Evolutionary conservation across 441 rosid genomes (phyloP).

Genomic region (Raphanus hybrid): DNA sequence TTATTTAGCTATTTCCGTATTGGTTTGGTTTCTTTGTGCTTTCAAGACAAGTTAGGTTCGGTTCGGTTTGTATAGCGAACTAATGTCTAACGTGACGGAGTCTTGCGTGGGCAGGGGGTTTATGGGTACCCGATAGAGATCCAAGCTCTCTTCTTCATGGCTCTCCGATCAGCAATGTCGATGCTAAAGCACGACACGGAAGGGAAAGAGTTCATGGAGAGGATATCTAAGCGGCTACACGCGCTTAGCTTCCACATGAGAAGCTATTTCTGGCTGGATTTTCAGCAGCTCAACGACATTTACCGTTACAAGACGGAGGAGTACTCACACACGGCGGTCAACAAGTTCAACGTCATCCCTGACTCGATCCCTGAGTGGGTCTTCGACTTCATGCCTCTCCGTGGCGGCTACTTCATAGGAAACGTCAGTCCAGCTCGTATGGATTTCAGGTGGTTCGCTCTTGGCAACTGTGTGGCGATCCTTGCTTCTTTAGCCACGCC

Average conservation of each 20-base stretch:
- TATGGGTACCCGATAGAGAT: slow-evolving; percentile 46
- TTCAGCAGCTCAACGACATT: slow-evolving; percentile 44
- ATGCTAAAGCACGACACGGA: slow-evolving; percentile 38
- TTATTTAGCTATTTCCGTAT: background rate
- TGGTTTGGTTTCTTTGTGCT: background rate
- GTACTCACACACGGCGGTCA: slow-evolving; percentile 42
- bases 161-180: slow-evolving; percentile 41
- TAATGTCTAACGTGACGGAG: background rate
- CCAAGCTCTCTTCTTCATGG: slow-evolving; percentile 48
- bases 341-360: slow-evolving; percentile 46
- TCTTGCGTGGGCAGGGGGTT: slow-evolving; percentile 34
- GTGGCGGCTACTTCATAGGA: slow-evolving; percentile 46
- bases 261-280: slow-evolving; percentile 45
- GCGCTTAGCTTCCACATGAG: slow-evolving; percentile 47
- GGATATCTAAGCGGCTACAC: slow-evolving; percentile 37
- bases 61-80: background rate
- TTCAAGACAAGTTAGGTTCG: background rate
- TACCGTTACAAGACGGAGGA: slow-evolving; percentile 47
- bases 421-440: slow-evolving; percentile 47
- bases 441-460: slow-evolving; percentile 48
- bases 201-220: slow-evolving; percentile 45
- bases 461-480: slow-evolving; percentile 45
- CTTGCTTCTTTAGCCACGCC: slow-evolving; percentile 41
- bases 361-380: slow-evolving; percentile 48
- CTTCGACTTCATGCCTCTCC: slow-evolving; percentile 44